phyloP scores from a whole-genome alignment of 768 basidiomycete genomes.

The Boletus patriciae region DNA sequence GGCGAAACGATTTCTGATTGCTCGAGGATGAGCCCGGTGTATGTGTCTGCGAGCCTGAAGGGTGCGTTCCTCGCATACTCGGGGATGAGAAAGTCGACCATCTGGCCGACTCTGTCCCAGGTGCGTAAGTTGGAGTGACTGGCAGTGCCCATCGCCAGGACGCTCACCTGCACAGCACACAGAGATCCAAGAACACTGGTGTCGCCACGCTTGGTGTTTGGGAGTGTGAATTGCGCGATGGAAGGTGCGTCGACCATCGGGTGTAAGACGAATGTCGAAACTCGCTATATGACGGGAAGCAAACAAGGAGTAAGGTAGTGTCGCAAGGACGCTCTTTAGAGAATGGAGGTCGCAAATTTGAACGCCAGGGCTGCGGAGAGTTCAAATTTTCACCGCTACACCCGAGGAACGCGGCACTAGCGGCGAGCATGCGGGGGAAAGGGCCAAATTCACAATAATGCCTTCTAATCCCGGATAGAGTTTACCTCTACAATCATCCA shows the following conservation, averaged over 20 bases:
- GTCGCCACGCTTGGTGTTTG: not conserved
- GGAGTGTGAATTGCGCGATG: not conserved
- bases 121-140: not conserved
- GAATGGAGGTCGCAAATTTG: not conserved
- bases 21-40: slow-evolving; percentile 25
- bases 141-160: too few species aligned
- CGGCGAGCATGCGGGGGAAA: not conserved
- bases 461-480: not conserved
- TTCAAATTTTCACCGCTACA: too few species aligned
- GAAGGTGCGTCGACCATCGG: not conserved
- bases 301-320: not conserved
- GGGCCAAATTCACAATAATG: not conserved
- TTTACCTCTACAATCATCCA: too few species aligned
- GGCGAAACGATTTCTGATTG: slow-evolving; percentile 16
- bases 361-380: not conserved
- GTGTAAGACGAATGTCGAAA: not conserved
- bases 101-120: not conserved
- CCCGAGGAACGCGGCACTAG: not conserved
- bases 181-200: not conserved
- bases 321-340: not conserved
- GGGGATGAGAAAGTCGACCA: slow-evolving; percentile 9
- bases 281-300: not conserved
- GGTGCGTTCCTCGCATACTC: slow-evolving; percentile 20
- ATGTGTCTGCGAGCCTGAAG: slow-evolving; percentile 26
- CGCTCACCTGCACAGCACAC: slow-evolving; percentile 8